These are phyloP conservation scores for Tricholoma matsutake DNA, from an alignment of 768 basidiomycete genomes.

Conservation along the genomic window DNA sequence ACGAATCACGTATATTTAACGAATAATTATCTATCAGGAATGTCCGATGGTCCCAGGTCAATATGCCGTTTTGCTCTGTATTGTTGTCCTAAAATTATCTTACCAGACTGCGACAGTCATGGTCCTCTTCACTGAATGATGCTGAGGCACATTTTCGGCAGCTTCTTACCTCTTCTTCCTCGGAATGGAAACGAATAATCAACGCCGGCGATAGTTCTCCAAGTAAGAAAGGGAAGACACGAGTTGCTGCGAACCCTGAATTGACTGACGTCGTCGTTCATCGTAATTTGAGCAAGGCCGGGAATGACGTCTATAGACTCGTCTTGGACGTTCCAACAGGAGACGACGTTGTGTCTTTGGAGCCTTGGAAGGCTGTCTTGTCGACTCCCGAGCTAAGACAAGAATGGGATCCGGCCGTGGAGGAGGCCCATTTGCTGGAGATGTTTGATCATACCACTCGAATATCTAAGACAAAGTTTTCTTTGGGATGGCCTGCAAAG, in stretches of 20 bases:
- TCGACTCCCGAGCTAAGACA: conserved; percentile 83
- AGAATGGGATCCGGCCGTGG: conserved; percentile 94
- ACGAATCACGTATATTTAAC: background rate
- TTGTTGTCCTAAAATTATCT: background rate
- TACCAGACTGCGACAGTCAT: conserved; percentile 75
- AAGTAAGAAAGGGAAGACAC: conserved; percentile 61
- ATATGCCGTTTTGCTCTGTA: background rate
- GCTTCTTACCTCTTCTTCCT: conserved; percentile 66
- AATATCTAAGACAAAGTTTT: conserved; percentile 87
- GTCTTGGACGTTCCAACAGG: conserved; percentile 71
- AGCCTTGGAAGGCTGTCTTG: conserved; percentile 78
- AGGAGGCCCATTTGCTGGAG: conserved; percentile 78
- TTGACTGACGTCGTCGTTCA: conserved; percentile 75
- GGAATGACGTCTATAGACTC: conserved; percentile 79
- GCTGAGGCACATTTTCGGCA: conserved; percentile 79
- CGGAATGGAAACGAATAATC: conserved; percentile 81
- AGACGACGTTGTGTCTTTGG: conserved; percentile 64
- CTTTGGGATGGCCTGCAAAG: conserved; percentile 96
- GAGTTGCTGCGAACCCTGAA: conserved; percentile 50
- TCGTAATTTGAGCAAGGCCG: conserved; percentile 61
- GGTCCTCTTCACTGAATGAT: conserved; percentile 70
- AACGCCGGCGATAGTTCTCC: conserved; percentile 36
- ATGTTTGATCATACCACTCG: conserved; percentile 83
- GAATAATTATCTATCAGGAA: conserved; percentile 13
- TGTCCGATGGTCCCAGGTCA: conserved; percentile 64